Base-by-base conservation (phyloP, 2,329 filamentous ascomycete genomes). In the Neofusicoccum sp. region DNA sequence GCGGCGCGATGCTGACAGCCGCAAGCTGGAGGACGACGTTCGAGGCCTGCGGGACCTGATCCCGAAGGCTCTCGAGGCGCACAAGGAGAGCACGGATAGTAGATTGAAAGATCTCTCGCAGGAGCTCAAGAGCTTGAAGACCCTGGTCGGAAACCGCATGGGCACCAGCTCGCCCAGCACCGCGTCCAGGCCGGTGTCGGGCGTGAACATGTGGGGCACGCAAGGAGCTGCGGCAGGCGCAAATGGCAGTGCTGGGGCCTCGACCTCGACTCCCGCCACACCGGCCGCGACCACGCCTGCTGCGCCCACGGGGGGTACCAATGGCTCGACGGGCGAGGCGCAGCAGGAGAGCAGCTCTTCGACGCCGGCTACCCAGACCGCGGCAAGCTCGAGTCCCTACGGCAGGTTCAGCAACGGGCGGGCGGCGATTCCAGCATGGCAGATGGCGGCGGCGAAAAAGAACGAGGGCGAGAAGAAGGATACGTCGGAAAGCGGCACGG, bases 41-140 rank as follows among this genome's bases (percentile, higher is more conserved):
- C 87, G 89, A 68, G 85, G 85, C 11, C 82, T 99, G 63, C 90
- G 94, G 75, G 91, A 93, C 67, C 82, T 91, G 58, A 92, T 99
- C 61, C 95, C 96, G 6, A 92, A 91, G 76, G 93, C 93, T 2
- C 85, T 99, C 71, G 88, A 95, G 67, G 90, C 89, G 60, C 92
- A 97, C 73, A 94, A 94, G 78, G 91, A 94, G 66, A 84, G 87
- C 61, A 92, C 91, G 31, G 93, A 98, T 73, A 85, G 82, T 67
- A 85, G 93, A 54, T 80, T 99, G 64, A 90, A 88, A 76, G 95
- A 98, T 70, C 86, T 99, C 68, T 91, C 91, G 68, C 85, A 84
- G 6, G 95, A 99, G 78, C 83, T 99, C 70, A 92, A 91, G 81
- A 97, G 93, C 74, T 81, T 99, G 71, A 98, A 97, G 84, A 91